A percentile compares a stretch with the other conserved stretches of the same genome.
These are phyloP conservation scores for Volvox reticuliferus DNA, from an alignment of 139 green algal species.

Conservation along the genomic window DNA sequence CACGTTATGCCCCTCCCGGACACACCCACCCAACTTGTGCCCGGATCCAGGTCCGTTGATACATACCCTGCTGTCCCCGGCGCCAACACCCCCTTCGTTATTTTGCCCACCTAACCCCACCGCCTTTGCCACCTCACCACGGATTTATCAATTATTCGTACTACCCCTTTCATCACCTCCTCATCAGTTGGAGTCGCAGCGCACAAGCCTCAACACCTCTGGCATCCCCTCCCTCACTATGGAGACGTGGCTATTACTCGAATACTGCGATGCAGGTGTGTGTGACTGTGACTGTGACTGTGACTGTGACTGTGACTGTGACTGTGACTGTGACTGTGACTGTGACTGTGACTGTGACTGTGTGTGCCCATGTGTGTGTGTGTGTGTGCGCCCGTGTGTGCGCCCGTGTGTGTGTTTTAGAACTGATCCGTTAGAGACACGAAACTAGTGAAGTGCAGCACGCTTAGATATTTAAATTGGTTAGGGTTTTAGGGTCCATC, in stretches of 20 bases:
- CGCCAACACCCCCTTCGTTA: not conserved
- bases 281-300: too few relatives aligned
- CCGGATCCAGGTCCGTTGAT: not conserved
- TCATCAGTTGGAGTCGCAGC: not conserved
- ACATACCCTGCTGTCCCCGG: not conserved
- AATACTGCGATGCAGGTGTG: conserved; percentile 51
- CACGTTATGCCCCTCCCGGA: too few relatives aligned
- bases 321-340: too few relatives aligned
- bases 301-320: too few relatives aligned
- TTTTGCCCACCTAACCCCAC: not conserved
- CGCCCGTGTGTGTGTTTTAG: too few relatives aligned
- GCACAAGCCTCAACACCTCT: not conserved
- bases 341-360: too few relatives aligned
- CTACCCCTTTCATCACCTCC: not conserved
- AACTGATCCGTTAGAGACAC: too few relatives aligned
- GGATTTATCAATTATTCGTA: too few relatives aligned
- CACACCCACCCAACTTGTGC: not conserved
- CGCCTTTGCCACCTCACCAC: not conserved
- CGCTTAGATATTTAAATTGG: not conserved
- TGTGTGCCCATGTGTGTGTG: too few relatives aligned
- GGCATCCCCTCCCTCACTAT: not conserved
- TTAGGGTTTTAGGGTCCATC: not conserved
- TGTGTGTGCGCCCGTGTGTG: too few relatives aligned
- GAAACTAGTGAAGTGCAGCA: not conserved
- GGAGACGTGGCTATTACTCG: conserved; percentile 62